Evolutionary conservation across 495 filamentous ascomycete genomes (phyloP).

Genomic region (Aspergillus sclerotiicarbonarius): DNA sequence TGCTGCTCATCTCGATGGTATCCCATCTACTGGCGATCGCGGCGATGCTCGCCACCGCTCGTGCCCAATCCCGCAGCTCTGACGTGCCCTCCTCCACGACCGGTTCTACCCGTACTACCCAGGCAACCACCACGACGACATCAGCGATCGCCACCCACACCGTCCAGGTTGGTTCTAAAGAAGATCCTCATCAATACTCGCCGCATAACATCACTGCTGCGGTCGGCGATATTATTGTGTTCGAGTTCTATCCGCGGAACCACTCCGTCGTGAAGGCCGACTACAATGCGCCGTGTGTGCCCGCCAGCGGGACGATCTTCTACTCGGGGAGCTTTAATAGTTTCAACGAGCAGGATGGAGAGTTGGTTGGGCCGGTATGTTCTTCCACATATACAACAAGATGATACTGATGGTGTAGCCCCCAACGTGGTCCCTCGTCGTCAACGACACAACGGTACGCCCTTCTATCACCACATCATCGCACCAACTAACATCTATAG

Average conservation of each 20-base stretch:
- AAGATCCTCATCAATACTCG: constrained; percentile 46
- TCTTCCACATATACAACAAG: not conserved
- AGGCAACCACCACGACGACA: constrained; percentile 7
- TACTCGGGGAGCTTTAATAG: constrained; percentile 35
- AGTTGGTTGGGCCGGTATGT: constrained; percentile 33
- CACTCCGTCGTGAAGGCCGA: constrained; percentile 61
- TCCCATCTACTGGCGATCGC: no score
- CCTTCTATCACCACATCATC: not conserved
- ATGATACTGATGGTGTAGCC: constrained; percentile 14
- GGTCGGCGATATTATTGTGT: constrained; percentile 55
- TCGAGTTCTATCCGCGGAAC: constrained; percentile 60
- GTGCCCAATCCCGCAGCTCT: no score
- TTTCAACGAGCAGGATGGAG: constrained; percentile 29
- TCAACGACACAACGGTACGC: constrained; percentile 36
- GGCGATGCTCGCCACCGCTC: no score
- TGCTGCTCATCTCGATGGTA: no score
- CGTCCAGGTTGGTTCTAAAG: constrained; percentile 47
- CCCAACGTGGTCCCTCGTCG: constrained; percentile 35
- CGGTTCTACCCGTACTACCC: not conserved
- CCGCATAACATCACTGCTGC: constrained; percentile 52
- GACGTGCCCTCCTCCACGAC: no score
- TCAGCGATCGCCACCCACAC: constrained; percentile 38
- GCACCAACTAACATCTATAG: constrained; percentile 19
- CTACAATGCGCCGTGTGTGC: constrained; percentile 56
- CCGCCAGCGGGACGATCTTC: constrained; percentile 42